Percentiles rank a stretch among this genome's conserved stretches.
Evolutionary conservation across 2,329 filamentous ascomycete genomes (phyloP).

Genomic region (Neofusicoccum ribis): DNA sequence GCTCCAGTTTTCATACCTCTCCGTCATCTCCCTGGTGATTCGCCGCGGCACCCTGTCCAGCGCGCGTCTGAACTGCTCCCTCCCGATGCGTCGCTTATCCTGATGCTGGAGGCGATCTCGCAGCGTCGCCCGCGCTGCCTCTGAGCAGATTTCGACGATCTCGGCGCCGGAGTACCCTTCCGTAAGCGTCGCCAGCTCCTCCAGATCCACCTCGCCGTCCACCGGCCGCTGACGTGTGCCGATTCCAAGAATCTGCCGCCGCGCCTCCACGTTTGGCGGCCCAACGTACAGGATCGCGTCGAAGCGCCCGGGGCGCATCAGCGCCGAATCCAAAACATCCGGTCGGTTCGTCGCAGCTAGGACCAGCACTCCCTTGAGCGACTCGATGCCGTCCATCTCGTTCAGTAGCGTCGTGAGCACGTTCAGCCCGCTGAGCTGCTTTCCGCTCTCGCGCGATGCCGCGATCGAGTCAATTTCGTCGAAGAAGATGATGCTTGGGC

Average conservation of each 20-base stretch:
- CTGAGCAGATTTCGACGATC: constrained; percentile 60
- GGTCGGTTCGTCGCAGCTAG: constrained; percentile 91
- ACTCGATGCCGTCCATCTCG: constrained; percentile 94
- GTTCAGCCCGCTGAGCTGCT: constrained; percentile 63
- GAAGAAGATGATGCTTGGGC: constrained; percentile 93
- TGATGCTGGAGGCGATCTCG: constrained; percentile 30
- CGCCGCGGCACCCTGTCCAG: constrained; percentile 43
- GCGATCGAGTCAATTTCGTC: constrained; percentile 93
- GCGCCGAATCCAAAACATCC: constrained; percentile 78
- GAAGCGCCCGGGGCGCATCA: constrained; percentile 83
- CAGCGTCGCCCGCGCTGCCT: constrained; percentile 40
- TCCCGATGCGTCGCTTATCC: constrained; percentile 37
- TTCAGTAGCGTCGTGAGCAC: constrained; percentile 87
- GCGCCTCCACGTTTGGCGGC: constrained; percentile 70
- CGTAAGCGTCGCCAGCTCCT: constrained; percentile 61
- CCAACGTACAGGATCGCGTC: constrained; percentile 84
- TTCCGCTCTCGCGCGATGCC: constrained; percentile 55
- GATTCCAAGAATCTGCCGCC: constrained; percentile 73
- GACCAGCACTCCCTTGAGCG: constrained; percentile 78
- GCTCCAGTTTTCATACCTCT: constrained; percentile 44
- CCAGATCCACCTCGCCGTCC: constrained; percentile 64
- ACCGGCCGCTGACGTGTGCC: constrained; percentile 52
- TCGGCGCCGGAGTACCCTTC: constrained; percentile 87
- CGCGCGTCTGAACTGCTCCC: constrained; percentile 51
- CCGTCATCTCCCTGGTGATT: constrained; percentile 42